Evolutionary conservation across 2,329 filamentous ascomycete genomes (phyloP).

Genomic region (Stemphylium vesicarium): DNA sequence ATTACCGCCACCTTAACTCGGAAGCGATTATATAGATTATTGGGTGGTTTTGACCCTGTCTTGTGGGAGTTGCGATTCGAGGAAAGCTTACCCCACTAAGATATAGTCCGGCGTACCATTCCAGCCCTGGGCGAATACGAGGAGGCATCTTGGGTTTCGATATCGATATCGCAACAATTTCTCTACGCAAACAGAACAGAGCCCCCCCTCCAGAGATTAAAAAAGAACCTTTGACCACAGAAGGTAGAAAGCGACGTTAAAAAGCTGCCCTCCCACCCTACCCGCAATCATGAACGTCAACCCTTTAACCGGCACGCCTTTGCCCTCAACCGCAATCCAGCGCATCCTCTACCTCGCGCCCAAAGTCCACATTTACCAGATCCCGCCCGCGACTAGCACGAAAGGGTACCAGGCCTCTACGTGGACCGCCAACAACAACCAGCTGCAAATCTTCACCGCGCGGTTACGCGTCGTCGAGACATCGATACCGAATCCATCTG

Average conservation of each 20-base stretch:
- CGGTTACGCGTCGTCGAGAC: conserved; percentile 81
- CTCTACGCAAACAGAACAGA: neutral
- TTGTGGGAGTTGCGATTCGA: neutral
- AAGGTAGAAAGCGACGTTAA: no score
- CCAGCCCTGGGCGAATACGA: neutral
- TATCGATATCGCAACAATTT: neutral
- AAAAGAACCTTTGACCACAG: neutral
- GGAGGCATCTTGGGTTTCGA: neutral
- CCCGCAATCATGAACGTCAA: conserved; percentile 66
- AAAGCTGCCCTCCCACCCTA: neutral
- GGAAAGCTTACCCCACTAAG: conserved; percentile 27
- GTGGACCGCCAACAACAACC: conserved; percentile 73
- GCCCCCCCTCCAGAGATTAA: neutral
- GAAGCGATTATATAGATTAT: conserved; percentile 3
- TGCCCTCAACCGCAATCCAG: conserved; percentile 80
- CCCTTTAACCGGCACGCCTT: conserved; percentile 70
- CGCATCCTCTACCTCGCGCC: conserved; percentile 79
- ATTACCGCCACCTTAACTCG: conserved; percentile 29
- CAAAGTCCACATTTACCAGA: conserved; percentile 83
- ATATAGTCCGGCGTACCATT: neutral
- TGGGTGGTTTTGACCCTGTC: neutral
- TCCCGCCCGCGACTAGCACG: conserved; percentile 78
- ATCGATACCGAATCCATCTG: conserved; percentile 53
- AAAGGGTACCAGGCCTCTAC: conserved; percentile 78
- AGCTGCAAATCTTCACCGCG: conserved; percentile 82